Evolutionary conservation across 1,284 basidiomycete species (phyloP).

Genomic region (Irpex lacteus): DNA sequence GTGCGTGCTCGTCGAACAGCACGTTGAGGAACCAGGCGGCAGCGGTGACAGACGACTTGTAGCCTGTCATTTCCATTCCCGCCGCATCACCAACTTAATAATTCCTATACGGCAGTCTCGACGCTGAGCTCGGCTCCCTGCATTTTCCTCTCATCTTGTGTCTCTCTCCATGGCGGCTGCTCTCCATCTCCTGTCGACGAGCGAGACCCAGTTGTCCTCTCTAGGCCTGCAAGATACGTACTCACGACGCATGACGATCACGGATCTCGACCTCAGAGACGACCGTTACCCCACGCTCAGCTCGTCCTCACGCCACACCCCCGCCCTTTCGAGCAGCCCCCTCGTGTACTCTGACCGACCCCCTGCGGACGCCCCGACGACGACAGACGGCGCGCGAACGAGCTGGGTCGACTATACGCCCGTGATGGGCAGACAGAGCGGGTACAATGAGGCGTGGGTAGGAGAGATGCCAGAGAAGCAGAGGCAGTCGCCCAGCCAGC

Average conservation of each 20-base stretch:
- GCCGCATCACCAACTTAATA: background rate
- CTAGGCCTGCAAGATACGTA: conserved; percentile 34
- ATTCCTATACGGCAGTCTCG: background rate
- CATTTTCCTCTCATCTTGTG: background rate
- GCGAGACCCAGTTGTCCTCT: conserved; percentile 22
- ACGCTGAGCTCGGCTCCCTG: background rate
- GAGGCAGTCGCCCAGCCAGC: conserved; percentile 18
- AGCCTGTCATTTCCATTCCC: background rate
- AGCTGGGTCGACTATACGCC: conserved; percentile 22
- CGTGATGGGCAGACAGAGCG: conserved; percentile 2
- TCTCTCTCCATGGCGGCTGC: conserved; percentile 26
- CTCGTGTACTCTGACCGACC: conserved; percentile 4
- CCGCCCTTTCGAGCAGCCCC: conserved; percentile 3
- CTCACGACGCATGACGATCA: conserved; percentile 48
- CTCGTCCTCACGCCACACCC: conserved; percentile 16
- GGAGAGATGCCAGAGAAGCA: conserved; percentile 28
- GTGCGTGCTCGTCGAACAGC: background rate
- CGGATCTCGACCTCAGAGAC: conserved; percentile 60
- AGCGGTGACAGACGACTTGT: background rate
- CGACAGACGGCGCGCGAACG: conserved; percentile 21
- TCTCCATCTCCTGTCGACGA: conserved; percentile 24
- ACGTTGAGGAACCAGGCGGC: background rate
- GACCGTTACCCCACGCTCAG: conserved; percentile 53
- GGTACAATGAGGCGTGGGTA: conserved; percentile 17
- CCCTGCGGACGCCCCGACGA: conserved; percentile 16